Evolutionary conservation across 495 filamentous ascomycete genomes (phyloP).

Genomic region (Xylaria palmicola): DNA sequence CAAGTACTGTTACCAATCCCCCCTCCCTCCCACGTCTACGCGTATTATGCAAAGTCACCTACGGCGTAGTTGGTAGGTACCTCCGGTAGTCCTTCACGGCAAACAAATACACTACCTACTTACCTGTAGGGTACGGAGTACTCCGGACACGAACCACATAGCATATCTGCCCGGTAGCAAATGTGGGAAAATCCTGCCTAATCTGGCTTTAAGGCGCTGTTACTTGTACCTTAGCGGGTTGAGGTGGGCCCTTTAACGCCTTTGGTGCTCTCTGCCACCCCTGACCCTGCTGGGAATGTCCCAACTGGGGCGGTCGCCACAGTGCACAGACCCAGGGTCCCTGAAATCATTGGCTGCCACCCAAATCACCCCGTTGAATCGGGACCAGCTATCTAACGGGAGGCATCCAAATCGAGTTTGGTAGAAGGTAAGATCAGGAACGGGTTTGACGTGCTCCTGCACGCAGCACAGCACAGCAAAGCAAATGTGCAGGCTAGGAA

Average conservation of each 20-base stretch:
- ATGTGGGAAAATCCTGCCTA: not conserved
- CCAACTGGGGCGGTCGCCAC: not conserved
- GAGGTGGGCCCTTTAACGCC: not conserved
- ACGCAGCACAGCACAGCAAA: too few species aligned
- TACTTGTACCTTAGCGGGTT: not conserved
- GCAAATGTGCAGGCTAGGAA: not conserved
- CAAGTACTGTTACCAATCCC: too few species aligned
- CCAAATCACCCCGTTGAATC: conserved; percentile 12
- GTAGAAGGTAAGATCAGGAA: conserved; percentile 4
- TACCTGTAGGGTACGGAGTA: too few species aligned
- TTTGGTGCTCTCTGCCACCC: not conserved
- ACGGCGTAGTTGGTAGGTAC: too few species aligned
- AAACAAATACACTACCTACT: too few species aligned
- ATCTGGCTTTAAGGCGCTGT: not conserved
- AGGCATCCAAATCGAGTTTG: not conserved
- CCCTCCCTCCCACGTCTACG: too few species aligned
- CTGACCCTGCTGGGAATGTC: not conserved
- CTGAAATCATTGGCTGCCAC: conserved; percentile 13
- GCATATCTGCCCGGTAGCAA: too few species aligned
- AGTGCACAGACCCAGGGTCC: not conserved
- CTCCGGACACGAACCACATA: too few species aligned
- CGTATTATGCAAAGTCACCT: too few species aligned
- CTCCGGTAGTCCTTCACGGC: too few species aligned
- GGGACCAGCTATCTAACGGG: conserved; percentile 8
- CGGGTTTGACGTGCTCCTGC: conserved; percentile 8